Percentiles rank a stretch among this genome's conserved stretches.
Evolutionary conservation across 108 stramenopile genomes (phyloP).

Genomic region (Conticribra guillardii): DNA sequence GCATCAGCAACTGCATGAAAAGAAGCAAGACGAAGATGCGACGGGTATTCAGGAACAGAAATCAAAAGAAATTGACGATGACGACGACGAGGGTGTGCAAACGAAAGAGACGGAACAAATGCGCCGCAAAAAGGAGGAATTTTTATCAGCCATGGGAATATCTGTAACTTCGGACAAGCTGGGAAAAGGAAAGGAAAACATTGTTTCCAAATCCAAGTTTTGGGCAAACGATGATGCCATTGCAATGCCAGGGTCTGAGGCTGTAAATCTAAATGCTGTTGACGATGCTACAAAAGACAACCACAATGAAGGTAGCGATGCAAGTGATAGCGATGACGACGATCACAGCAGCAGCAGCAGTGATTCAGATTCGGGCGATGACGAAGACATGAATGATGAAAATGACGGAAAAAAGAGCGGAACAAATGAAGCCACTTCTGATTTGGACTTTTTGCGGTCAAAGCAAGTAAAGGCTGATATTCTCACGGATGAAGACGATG

Average conservation of each 20-base stretch:
- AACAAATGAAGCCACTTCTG: constrained; percentile 40
- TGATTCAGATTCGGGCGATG: constrained; percentile 13
- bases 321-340: constrained; percentile 34
- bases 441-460: constrained; percentile 84
- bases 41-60: background rate
- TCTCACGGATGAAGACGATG: constrained; percentile 55
- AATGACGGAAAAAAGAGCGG: constrained; percentile 3
- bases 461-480: constrained; percentile 66
- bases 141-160: constrained; percentile 52
- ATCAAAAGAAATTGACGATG: background rate
- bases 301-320: constrained; percentile 27
- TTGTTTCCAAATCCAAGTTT: constrained; percentile 66
- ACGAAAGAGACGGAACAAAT: constrained; percentile 30
- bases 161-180: constrained; percentile 14
- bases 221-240: constrained; percentile 86
- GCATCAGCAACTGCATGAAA: constrained; percentile 29
- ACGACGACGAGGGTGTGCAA: background rate
- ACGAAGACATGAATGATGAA: constrained; percentile 28
- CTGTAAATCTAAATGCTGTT: background rate
- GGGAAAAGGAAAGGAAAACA: constrained; percentile 18
- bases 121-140: constrained; percentile 47
- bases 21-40: constrained; percentile 22
- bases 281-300: background rate
- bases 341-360: constrained; percentile 44
- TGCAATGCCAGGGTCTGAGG: constrained; percentile 18